Evolutionary conservation across 805 yeast species (phyloP).

Genomic region (Metschnikowia lochheadii): DNA sequence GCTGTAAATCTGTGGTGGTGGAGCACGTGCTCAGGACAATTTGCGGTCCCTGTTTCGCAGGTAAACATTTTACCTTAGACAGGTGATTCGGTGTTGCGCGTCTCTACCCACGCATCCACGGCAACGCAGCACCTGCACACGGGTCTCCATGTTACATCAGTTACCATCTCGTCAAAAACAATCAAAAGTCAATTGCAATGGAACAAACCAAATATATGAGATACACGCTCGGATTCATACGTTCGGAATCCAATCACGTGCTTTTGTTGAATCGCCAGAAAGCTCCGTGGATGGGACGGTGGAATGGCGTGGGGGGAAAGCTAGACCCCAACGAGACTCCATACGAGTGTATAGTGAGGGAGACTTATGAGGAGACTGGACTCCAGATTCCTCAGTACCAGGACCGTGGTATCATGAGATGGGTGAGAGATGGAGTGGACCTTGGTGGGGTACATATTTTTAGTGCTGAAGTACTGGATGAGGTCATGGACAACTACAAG

Average conservation of each 20-base stretch:
- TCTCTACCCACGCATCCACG: background rate
- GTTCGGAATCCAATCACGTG: constrained; percentile 30
- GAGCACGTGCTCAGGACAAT: background rate
- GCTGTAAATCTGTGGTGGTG: background rate
- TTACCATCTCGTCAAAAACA: background rate
- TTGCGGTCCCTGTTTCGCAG: background rate
- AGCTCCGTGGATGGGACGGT: constrained; percentile 45
- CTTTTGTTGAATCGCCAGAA: constrained; percentile 39
- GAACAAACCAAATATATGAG: constrained; percentile 7
- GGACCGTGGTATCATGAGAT: constrained; percentile 33
- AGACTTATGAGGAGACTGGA: constrained; percentile 41
- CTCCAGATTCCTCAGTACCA: constrained; percentile 25
- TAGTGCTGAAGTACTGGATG: constrained; percentile 30
- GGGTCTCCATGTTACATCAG: background rate
- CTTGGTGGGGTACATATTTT: constrained; percentile 38
- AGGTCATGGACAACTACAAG: constrained; percentile 20
- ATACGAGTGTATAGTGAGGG: constrained; percentile 37
- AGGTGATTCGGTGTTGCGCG: background rate
- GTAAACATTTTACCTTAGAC: background rate
- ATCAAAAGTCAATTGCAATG: constrained; percentile 5
- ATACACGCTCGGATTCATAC: constrained; percentile 26
- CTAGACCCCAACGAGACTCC: constrained; percentile 33
- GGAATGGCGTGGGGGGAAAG: constrained; percentile 48
- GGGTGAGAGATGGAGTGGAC: constrained; percentile 27
- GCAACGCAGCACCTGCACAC: background rate